phyloP scores from a whole-genome alignment of 306 rosid genomes.

The Lupinus albus region DNA sequence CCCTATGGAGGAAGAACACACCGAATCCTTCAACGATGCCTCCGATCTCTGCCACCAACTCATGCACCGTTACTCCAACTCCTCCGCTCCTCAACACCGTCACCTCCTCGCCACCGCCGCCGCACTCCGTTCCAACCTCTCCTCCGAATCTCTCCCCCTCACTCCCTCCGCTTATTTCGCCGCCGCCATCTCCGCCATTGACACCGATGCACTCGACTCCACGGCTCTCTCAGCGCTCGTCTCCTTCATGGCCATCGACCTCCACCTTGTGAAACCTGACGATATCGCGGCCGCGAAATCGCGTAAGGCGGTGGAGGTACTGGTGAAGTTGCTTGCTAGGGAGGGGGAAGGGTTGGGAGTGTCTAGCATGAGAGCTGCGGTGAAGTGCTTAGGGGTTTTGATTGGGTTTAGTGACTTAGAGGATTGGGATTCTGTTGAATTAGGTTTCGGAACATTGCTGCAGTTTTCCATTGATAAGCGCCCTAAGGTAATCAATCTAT shows the following conservation, averaged over 20 bases:
- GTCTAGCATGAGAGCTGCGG: conserved; percentile 63
- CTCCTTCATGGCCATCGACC: conserved; percentile 68
- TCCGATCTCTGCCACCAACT: conserved; percentile 81
- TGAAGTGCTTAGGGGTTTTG: conserved; percentile 80
- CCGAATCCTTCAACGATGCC: conserved; percentile 49
- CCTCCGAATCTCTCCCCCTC: conserved; percentile 72
- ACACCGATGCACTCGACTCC: conserved; percentile 53
- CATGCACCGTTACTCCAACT: conserved; percentile 86
- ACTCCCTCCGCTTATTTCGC: conserved; percentile 74
- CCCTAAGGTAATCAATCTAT: conserved; percentile 65
- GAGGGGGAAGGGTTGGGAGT: conserved; percentile 57
- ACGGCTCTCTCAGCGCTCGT: conserved; percentile 64
- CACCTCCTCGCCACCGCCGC: conserved; percentile 85
- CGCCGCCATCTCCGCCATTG: conserved; percentile 64
- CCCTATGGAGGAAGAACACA: conserved; percentile 61
- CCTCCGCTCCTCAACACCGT: conserved; percentile 83
- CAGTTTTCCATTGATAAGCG: conserved; percentile 75
- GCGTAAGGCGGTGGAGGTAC: conserved; percentile 50
- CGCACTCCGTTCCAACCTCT: conserved; percentile 71
- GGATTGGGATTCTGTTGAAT: conserved; percentile 68
- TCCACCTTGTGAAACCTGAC: conserved; percentile 51
- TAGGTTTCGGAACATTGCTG: conserved; percentile 70
- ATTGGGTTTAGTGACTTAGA: conserved; percentile 79
- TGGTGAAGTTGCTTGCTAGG: conserved; percentile 50
- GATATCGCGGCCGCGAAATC: conserved; percentile 54